Percentiles rank a stretch among this genome's conserved stretches.
phyloP scores from a whole-genome alignment of 306 rosid genomes.

The Macrotyloma uniflorum region DNA sequence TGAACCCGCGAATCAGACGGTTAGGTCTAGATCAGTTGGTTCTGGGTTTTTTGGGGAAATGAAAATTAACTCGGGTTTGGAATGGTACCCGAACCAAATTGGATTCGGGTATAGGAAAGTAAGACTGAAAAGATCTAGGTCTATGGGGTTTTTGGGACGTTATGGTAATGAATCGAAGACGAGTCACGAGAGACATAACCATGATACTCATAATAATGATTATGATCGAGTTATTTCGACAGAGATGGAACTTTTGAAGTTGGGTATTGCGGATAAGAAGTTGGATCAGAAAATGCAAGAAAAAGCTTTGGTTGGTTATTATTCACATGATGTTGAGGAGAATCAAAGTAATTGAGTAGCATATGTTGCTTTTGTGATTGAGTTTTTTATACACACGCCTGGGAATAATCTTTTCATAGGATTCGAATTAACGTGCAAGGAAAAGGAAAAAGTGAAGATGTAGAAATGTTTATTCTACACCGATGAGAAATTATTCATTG shows the following conservation, averaged over 20 bases:
- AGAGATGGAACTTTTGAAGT: constrained; percentile 41
- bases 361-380: neutral
- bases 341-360: neutral
- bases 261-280: constrained; percentile 45
- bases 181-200: neutral
- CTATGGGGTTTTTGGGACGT: constrained; percentile 48
- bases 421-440: no score
- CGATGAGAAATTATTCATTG: no score
- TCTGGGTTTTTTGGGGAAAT: constrained; percentile 7
- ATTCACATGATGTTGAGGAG: neutral
- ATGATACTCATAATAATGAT: neutral
- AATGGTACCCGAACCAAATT: neutral
- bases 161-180: neutral
- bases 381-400: neutral
- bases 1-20: constrained; percentile 23
- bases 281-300: constrained; percentile 39
- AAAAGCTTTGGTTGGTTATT: constrained; percentile 45
- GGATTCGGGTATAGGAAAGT: constrained; percentile 24
- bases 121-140: constrained; percentile 63
- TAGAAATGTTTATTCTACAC: no score
- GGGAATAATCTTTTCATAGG: no score
- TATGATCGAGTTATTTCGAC: neutral
- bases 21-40: constrained; percentile 59
- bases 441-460: no score
- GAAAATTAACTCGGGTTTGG: neutral